A percentile compares a stretch with the other conserved stretches of the same genome.
These are phyloP conservation scores for Fraxinus excelsior DNA, from an alignment of 257 asterid genomes.

Conservation along the genomic window DNA sequence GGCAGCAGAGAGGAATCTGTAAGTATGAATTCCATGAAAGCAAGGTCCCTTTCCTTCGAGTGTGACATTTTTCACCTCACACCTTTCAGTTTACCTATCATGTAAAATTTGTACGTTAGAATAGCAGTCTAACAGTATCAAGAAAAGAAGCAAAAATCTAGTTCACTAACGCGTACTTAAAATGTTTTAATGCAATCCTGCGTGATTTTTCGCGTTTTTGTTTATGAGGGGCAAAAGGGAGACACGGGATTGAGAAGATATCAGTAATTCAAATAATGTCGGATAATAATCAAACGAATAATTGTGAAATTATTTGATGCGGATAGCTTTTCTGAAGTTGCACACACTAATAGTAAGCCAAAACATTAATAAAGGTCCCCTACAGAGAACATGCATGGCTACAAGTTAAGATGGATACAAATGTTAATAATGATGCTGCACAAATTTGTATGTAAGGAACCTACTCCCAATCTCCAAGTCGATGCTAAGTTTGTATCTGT, in stretches of 20 bases:
- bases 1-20: constrained; percentile 21
- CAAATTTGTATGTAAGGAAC: neutral
- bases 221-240: neutral
- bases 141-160: too few species aligned
- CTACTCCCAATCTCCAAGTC: too few species aligned
- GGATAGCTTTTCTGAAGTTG: constrained; percentile 12
- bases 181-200: neutral
- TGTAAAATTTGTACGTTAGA: neutral
- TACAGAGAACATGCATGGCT: neutral
- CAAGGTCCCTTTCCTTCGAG: constrained; percentile 37
- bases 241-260: constrained; percentile 5
- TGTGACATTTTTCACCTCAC: constrained; percentile 28
- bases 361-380: constrained; percentile 41
- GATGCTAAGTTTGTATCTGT: constrained; percentile 25
- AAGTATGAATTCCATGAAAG: constrained; percentile 20
- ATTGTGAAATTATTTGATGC: constrained; percentile 14
- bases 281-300: constrained; percentile 24
- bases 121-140: too few species aligned
- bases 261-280: constrained; percentile 26
- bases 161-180: too few species aligned
- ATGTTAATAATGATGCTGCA: neutral
- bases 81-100: neutral
- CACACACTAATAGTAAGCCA: constrained; percentile 19
- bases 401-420: neutral
- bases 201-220: neutral